These are phyloP conservation scores for Yamadazyma triangularis DNA, from an alignment of 1,139 yeast species.

Conservation along the genomic window DNA sequence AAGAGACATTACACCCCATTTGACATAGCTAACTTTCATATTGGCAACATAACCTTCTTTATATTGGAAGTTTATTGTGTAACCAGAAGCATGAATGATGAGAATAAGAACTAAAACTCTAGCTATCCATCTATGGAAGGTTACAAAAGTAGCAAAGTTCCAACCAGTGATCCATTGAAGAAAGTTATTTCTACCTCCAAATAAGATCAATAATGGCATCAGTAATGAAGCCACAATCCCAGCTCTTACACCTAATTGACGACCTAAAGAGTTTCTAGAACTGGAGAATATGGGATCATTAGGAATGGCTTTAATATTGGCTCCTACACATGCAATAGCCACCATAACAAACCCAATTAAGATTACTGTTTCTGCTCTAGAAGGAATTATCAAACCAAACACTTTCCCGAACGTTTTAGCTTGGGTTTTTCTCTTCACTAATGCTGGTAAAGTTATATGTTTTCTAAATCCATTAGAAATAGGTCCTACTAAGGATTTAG, in stretches of 20 bases:
- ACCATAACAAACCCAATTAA: conserved; percentile 39
- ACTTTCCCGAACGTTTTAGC: conserved; percentile 16
- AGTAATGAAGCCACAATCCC: conserved; percentile 27
- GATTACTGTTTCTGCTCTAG: conserved; percentile 24
- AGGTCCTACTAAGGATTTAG: conserved; percentile 19
- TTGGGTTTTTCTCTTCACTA: conserved; percentile 20
- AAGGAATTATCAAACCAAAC: conserved; percentile 24
- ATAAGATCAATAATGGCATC: conserved; percentile 32
- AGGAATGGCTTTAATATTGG: conserved; percentile 14
- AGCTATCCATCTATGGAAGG: conserved; percentile 37
- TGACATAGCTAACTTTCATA: conserved; percentile 18
- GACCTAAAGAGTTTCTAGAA: conserved; percentile 16
- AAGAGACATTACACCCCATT: conserved; percentile 30
- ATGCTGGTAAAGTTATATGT: conserved; percentile 29
- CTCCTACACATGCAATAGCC: conserved; percentile 33
- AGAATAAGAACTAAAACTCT: conserved; percentile 26
- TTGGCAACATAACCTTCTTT: conserved; percentile 13
- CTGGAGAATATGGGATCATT: conserved; percentile 21
- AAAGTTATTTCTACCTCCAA: conserved; percentile 44
- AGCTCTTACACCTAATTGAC: conserved; percentile 29
- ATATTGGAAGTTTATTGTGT: conserved; percentile 16
- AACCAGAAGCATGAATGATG: conserved; percentile 37
- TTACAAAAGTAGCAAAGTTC: conserved; percentile 31
- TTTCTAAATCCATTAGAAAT: conserved; percentile 22
- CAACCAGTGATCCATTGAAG: conserved; percentile 39